Evolutionary conservation across 2,329 filamentous ascomycete genomes (phyloP), one percentile per base, ranked within the genome.

Genomic region (Diaporthe citriasiana): DNA sequence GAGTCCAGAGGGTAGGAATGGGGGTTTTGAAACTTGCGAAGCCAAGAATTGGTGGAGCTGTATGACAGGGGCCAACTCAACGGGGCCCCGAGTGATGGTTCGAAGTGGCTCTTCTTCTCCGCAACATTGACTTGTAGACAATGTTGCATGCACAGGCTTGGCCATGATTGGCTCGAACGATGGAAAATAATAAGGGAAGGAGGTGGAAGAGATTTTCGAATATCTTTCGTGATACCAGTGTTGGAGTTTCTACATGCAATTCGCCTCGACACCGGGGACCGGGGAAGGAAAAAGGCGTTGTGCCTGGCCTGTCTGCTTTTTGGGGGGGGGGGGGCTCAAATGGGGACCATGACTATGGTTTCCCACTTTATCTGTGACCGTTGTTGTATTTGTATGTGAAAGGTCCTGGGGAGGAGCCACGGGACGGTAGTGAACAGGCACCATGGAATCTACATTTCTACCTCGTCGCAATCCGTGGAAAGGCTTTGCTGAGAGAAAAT

Each of bases 171-270:
- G 13, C 10, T 25, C 45, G 12, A 33, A 25, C 2, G 45, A 33
- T 27, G 13, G 33, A 27, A 30, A 5, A 22, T 50, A 30, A 33
- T 27, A 33, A 51, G 40, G 42, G 17, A 33, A 33, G 45, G 56
- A 13, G 8, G 17, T 38, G 47, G n/a, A 38, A 57, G 45, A 42
- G 30, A 40, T 33, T 53, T 35, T 47, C 22, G 57, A 51, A 45
- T 63, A 35, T 30, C 42, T 63, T 60, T 60, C 69, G 56, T 71
- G 69, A 71, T 71, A 71, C 69, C 69, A 71, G 45, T 63, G 45
- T 63, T 60, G 56, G 56, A 63, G 56, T 56, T 71, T 63, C n/a
- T 42, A 45, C 56, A 71, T 53, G 70, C 56, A 25, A 33, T 63
- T 63, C 12, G 51, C 40, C 40, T 33, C 56, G 27, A 63, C 33